These are phyloP conservation scores for Sporothrix pseudoabietina DNA, from an alignment of 2,329 filamentous ascomycete genomes.

Conservation along the genomic window DNA sequence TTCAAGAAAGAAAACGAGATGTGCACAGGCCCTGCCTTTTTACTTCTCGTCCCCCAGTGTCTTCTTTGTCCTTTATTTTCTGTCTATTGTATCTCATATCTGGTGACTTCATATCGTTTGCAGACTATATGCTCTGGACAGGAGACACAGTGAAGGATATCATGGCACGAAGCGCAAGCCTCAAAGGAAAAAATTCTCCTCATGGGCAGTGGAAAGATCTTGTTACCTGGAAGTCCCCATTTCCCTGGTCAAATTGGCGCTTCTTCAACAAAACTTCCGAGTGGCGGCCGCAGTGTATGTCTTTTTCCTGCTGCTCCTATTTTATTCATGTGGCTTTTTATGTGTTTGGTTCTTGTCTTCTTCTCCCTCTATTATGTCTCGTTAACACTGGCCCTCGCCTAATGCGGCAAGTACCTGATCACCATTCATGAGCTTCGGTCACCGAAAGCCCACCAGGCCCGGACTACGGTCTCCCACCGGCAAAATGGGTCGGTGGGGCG, in stretches of 20 bases:
- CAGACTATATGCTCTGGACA: not conserved
- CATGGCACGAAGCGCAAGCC: not conserved
- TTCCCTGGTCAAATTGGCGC: conserved; percentile 23
- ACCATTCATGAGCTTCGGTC: conserved; percentile 48
- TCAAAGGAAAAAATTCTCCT: not conserved
- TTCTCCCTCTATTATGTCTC: not conserved
- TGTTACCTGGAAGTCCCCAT: conserved; percentile 6
- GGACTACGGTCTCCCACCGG: conserved; percentile 42
- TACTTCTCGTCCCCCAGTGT: not conserved
- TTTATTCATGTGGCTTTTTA: conserved; percentile 4
- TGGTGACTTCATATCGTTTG: not conserved
- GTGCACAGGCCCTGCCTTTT: not conserved
- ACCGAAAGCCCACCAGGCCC: conserved; percentile 47
- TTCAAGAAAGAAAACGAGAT: not conserved
- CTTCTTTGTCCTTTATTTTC: not conserved
- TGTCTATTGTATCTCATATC: not conserved
- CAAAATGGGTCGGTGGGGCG: conserved; percentile 39
- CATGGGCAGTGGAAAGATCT: not conserved
- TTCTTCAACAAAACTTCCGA: conserved; percentile 16
- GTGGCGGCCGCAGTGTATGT: conserved; percentile 26
- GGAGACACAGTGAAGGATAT: not conserved
- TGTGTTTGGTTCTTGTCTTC: not conserved
- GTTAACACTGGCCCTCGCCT: conserved; percentile 34
- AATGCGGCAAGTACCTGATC: conserved; percentile 45
- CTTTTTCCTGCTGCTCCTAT: not conserved